These are phyloP conservation scores for Spathaspora sp. DNA, from an alignment of 1,139 yeast species.

Conservation along the genomic window DNA sequence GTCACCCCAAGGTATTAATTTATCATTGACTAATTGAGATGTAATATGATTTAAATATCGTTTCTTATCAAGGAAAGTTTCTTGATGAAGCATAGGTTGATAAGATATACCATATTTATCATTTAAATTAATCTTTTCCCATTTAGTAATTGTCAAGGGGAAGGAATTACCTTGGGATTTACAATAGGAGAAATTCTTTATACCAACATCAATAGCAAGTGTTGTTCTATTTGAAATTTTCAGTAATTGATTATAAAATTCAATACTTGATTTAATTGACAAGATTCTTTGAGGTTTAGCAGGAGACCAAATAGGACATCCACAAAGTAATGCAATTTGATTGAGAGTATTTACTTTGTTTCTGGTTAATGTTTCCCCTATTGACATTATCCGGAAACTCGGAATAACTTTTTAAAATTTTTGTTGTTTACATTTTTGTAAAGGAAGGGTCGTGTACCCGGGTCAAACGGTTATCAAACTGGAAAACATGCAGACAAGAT, in stretches of 20 bases:
- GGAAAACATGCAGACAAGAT: too few species aligned
- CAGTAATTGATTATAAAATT: conserved; percentile 16
- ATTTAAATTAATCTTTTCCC: conserved; percentile 31
- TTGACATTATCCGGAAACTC: neutral
- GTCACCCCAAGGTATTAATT: conserved; percentile 14
- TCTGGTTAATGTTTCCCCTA: neutral
- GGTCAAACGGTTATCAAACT: too few species aligned
- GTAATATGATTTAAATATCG: conserved; percentile 27
- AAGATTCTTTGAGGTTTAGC: conserved; percentile 27
- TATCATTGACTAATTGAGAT: conserved; percentile 18
- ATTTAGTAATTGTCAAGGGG: conserved; percentile 15
- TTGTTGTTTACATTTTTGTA: neutral
- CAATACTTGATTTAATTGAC: conserved; percentile 22
- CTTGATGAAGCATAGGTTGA: conserved; percentile 11
- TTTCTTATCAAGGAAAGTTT: conserved; percentile 24
- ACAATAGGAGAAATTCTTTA: conserved; percentile 44
- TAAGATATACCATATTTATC: conserved; percentile 13
- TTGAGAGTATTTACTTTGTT: conserved; percentile 22
- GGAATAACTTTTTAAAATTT: neutral
- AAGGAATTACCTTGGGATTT: conserved; percentile 16
- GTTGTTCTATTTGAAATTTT: conserved; percentile 12
- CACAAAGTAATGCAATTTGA: conserved; percentile 36
- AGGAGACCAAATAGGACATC: conserved; percentile 26
- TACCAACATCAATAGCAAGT: conserved; percentile 39
- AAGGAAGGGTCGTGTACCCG: neutral